Percentiles rank a stretch among this genome's conserved stretches.
These are phyloP conservation scores for Chalaropsis ovoidea DNA, from an alignment of 2,329 filamentous ascomycete genomes.

Conservation along the genomic window DNA sequence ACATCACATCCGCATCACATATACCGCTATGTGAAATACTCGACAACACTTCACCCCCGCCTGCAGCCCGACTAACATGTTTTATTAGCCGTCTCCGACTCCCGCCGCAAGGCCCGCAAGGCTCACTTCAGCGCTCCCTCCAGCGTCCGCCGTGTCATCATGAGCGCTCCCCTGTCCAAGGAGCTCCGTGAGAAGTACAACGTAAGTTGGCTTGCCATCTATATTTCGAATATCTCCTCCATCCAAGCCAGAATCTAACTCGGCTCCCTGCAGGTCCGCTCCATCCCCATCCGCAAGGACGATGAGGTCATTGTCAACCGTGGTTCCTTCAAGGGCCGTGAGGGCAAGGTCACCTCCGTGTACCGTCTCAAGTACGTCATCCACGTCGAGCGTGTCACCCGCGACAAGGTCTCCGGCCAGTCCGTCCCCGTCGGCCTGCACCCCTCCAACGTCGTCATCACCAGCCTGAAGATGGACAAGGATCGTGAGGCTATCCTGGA, in stretches of 20 bases:
- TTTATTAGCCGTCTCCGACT: conserved; percentile 54
- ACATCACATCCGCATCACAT: neutral
- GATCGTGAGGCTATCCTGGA: conserved; percentile 82
- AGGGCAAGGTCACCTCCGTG: conserved; percentile 95
- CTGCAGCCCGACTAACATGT: conserved; percentile 20
- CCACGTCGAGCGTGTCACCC: conserved; percentile 91
- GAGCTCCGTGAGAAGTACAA: conserved; percentile 99
- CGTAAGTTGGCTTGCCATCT: conserved; percentile 46
- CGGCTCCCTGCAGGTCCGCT: conserved; percentile 58
- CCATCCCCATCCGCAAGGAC: conserved; percentile 95
- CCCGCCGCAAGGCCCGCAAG: conserved; percentile 97
- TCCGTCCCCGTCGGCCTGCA: conserved; percentile 88
- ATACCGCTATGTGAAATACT: neutral
- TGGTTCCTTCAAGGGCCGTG: conserved; percentile 90
- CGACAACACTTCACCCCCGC: too few relatives aligned
- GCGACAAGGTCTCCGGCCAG: conserved; percentile 96
- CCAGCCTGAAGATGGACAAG: conserved; percentile 97
- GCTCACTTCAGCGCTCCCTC: conserved; percentile 94
- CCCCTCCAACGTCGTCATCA: conserved; percentile 95
- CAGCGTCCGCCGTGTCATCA: conserved; percentile 87
- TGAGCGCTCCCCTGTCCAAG: conserved; percentile 92
- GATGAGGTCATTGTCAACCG: conserved; percentile 90
- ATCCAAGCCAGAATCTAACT: conserved; percentile 12
- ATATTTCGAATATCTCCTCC: neutral
- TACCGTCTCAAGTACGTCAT: conserved; percentile 98